A percentile compares a stretch with the other conserved stretches of the same genome.
These are phyloP conservation scores for Trichosanthes truncata DNA, from an alignment of 306 rosid species.

Conservation along the genomic window DNA sequence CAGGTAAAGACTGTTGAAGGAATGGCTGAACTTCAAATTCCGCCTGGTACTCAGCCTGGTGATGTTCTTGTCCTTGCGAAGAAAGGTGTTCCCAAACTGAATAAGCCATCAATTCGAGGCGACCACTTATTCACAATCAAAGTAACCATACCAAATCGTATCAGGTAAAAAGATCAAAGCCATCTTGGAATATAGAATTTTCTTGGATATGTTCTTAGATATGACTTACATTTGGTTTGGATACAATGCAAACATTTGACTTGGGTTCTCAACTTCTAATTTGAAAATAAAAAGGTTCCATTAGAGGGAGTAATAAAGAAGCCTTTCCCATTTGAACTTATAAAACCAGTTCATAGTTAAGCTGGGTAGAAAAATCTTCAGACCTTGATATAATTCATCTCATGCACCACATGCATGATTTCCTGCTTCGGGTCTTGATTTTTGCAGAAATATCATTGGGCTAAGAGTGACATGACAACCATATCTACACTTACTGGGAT, in stretches of 20 bases:
- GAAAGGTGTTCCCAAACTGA: constrained; percentile 87
- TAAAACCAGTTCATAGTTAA: background rate
- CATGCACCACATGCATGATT: background rate
- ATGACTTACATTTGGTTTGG: background rate
- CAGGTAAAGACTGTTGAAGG: constrained; percentile 95
- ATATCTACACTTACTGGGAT: background rate
- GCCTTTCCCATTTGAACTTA: background rate
- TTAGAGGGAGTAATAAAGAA: background rate
- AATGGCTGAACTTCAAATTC: constrained; percentile 56
- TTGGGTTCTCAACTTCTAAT: background rate
- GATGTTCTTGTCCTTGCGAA: constrained; percentile 73
- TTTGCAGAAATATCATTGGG: background rate
- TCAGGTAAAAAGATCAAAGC: constrained; percentile 43
- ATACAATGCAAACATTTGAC: background rate
- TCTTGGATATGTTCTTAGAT: background rate
- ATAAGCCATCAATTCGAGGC: constrained; percentile 84
- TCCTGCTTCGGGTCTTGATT: background rate
- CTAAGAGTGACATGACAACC: background rate
- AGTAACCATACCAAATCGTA: constrained; percentile 77
- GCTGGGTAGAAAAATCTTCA: background rate
- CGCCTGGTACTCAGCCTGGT: constrained; percentile 92
- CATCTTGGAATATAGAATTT: background rate
- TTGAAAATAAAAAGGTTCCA: background rate
- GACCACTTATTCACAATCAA: constrained; percentile 84
- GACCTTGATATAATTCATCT: background rate